phyloP scores from a whole-genome alignment of 2,329 filamentous ascomycete genomes.

The Claviceps maximensis region DNA sequence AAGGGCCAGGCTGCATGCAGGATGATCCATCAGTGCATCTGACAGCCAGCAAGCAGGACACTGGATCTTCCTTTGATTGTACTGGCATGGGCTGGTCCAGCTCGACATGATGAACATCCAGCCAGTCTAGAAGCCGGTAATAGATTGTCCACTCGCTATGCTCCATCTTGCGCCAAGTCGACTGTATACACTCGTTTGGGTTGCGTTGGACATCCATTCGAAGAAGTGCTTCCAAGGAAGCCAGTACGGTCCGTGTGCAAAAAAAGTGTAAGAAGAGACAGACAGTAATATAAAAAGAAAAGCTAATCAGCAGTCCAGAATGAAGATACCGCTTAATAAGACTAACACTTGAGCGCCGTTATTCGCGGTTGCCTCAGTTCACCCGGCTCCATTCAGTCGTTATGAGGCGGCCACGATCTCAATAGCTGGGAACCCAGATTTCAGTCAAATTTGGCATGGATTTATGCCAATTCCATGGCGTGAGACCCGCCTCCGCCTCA shows the following conservation, averaged over 20 bases:
- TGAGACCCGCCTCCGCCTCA: background rate
- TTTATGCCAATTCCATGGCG: background rate
- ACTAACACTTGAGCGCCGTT: background rate
- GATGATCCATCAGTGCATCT: constrained; percentile 19
- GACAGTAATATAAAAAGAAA: background rate
- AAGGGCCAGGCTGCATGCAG: constrained; percentile 6
- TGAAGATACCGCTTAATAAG: background rate
- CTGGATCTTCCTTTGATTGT: constrained; percentile 19
- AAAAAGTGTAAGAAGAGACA: background rate
- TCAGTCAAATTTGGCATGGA: background rate
- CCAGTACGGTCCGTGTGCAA: background rate
- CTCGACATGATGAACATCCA: constrained; percentile 8
- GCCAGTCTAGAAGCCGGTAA: constrained; percentile 9
- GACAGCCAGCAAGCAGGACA: constrained; percentile 18
- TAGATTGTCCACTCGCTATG: constrained; percentile 9
- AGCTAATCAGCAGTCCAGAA: too few relatives aligned
- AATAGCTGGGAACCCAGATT: background rate
- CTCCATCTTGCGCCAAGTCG: constrained; percentile 10
- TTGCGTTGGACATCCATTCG: constrained; percentile 5
- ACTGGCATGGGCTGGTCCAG: constrained; percentile 13
- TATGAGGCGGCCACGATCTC: background rate
- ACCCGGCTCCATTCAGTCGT: background rate
- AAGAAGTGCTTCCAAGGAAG: background rate
- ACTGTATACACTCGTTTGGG: constrained; percentile 12
- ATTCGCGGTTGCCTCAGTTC: background rate